Percentiles rank a stretch among this genome's conserved stretches.
phyloP scores from a whole-genome alignment of 169 alveolate genomes.

The Plasmodium gonderi region DNA sequence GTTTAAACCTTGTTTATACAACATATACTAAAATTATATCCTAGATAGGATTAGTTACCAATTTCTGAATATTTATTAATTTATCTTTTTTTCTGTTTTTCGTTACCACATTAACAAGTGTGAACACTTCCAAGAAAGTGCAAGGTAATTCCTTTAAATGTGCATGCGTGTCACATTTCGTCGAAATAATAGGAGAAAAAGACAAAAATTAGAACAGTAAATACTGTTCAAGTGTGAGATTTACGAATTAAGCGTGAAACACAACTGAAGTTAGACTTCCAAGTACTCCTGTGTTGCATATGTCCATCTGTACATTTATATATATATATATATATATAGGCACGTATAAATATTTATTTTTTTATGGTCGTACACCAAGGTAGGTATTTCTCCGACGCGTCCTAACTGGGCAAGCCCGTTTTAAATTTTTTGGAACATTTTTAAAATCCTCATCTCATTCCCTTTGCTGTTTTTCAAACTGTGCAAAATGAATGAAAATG shows the following conservation, averaged over 20 bases:
- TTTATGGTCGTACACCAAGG: too few relatives aligned
- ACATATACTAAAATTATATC: background rate
- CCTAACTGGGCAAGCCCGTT: too few relatives aligned
- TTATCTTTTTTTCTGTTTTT: background rate
- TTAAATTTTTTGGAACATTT: too few relatives aligned
- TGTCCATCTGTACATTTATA: background rate
- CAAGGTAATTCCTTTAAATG: background rate
- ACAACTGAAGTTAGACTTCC: background rate
- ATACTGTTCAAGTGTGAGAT: background rate
- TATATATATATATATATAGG: background rate
- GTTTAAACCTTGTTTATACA: background rate
- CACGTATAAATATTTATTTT: too few relatives aligned
- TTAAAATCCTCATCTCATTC: background rate
- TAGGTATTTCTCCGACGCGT: too few relatives aligned
- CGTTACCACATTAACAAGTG: background rate
- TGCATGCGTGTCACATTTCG: background rate
- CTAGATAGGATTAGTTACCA: background rate
- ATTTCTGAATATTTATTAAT: background rate
- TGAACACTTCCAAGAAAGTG: background rate
- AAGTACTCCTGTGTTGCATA: background rate
- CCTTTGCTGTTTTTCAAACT: slow-evolving; percentile 1
- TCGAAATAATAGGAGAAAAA: background rate
- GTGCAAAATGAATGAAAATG: slow-evolving; percentile 43
- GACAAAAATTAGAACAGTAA: background rate
- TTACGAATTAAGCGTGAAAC: background rate